Evolutionary conservation across 1,284 basidiomycete genomes (phyloP), one percentile per base, ranked within the genome.

Genomic region (Stygiomarasmius scandens): DNA sequence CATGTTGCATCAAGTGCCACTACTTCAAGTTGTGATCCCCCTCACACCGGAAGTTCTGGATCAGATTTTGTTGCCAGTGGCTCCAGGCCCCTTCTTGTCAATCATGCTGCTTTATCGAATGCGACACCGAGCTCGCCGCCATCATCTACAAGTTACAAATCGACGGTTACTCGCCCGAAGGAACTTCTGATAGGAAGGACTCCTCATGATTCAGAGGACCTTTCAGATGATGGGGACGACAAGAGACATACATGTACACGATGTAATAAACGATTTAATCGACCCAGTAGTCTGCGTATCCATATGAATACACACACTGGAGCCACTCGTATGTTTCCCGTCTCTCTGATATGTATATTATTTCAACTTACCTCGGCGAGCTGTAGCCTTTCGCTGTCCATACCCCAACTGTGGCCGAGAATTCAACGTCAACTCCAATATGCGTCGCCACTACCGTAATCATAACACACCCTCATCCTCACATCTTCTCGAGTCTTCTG

Each of bases 351-450:
- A 41, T 41, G 5, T 19, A 6, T n/a, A 4, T 41, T 41, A n/a
- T 9, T n/a, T 34, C 32, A 8, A 14, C 14, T 14, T 34, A 8
- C 14, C 14, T 34, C 32, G 32, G n/a, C n/a, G n/a, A n/a, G n/a
- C n/a, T n/a, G n/a, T 67, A 91, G 89, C 89, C 11, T 90, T 87
- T 71, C 75, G 80, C 34, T 91, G 90, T 61, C 86, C 87, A 1
- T 86, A 77, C 74, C 87, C 85, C 5, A 80, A 83, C 20, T 91
- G 89, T 66, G 86, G 85, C 25, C 80, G 88, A 23, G 79, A 82
- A 58, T 91, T 91, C 72, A 90, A 89, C 61, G 89, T 91, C 56
- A 89, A 89, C 66, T 89, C 87, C 0, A 91, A 91, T 68, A 90
- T 91, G 89, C 20, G 61, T 70, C 55, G 60, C 61, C 25, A 69